Conservation (phyloP, 352 stramenopile species). For the Paralagenidium karlingii region DNA sequence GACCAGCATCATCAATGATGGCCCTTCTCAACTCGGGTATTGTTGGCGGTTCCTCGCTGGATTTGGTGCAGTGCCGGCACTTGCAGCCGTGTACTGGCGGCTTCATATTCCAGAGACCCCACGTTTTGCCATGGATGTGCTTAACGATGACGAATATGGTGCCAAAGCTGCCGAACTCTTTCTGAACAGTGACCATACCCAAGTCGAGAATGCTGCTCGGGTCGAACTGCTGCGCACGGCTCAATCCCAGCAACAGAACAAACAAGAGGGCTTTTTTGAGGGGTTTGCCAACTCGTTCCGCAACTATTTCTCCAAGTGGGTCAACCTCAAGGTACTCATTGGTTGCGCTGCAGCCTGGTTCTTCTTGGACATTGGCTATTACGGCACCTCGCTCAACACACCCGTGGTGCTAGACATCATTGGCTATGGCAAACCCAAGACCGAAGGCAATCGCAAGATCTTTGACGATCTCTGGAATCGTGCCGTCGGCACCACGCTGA, state of each 20-base stretch:
- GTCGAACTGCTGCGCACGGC: too few species aligned
- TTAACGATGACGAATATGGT: conserved; percentile 18
- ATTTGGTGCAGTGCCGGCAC: conserved; percentile 22
- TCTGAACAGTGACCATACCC: conserved; percentile 18
- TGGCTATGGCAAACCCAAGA: conserved; percentile 16
- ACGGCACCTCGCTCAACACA: conserved; percentile 37
- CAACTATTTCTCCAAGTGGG: conserved; percentile 19
- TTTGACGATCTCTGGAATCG: conserved; percentile 26
- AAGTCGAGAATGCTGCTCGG: too few species aligned
- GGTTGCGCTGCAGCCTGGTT: conserved; percentile 37
- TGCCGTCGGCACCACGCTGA: conserved; percentile 21
- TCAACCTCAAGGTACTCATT: conserved; percentile 28
- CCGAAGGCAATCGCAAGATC: conserved; percentile 28
- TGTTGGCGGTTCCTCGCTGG: conserved; percentile 26
- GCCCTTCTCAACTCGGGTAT: conserved; percentile 21
- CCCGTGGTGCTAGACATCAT: conserved; percentile 27
- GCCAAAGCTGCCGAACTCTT: conserved; percentile 19
- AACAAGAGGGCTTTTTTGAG: conserved; percentile 20
- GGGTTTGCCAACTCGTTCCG: conserved; percentile 20
- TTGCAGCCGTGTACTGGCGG: conserved; percentile 30
- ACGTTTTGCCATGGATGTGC: conserved; percentile 27
- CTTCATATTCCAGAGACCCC: conserved; percentile 29
- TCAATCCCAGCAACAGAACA: conserved; percentile 23
- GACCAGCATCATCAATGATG: conserved; percentile 17
- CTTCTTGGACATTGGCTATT: conserved; percentile 51